Evolutionary conservation across 1,139 yeast species (phyloP), one percentile per base, ranked within the genome.

Genomic region (Yamadazyma siamensis): DNA sequence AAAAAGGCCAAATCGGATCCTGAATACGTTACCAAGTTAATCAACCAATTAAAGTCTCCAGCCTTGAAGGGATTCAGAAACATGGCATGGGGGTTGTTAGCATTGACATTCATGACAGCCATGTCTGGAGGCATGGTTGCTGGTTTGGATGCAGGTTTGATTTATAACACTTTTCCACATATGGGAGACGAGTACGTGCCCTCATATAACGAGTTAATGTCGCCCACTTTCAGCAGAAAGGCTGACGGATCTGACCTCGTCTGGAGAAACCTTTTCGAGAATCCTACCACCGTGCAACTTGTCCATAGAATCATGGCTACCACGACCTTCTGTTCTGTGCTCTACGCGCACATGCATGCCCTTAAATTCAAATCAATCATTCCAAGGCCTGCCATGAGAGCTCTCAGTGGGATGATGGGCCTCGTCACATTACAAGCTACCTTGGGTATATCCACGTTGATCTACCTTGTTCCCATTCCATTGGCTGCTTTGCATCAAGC

Each of bases 51-150:
- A 28, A 50, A 49, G 32, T 62, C 65, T 22, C 81, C 91, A 4
- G 64, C 74, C 0, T 58, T 87, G 31, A 65, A 62, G 26, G 74
- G 65, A 27, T 68, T 84, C 43, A 77, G 88, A 54, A 55, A 63
- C 22, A 48, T 72, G 21, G 73, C 84, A 0, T 40, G 61, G 13
- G 82, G 71, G 0, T 60, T 91, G 24, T 65, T 85, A 21, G 78
- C 66, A 1, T 63, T 91, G 35, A 80, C 94, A 3, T 89, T 86
- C 49, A 39, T 83, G 26, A 91, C 98, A 15, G 95, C 96, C 14
- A 81, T 91, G 94, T 75, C 95, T 15, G 98, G 98, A 38, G 97
- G 96, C 13, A 79, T 94, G 74, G 98, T 94, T 28, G 98, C 99
- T 12, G 98, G 98, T 6, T 69, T 94, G 36, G 98, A 94, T 59